phyloP scores from a whole-genome alignment of 148 eudicot species.

The Cornus suecica region DNA sequence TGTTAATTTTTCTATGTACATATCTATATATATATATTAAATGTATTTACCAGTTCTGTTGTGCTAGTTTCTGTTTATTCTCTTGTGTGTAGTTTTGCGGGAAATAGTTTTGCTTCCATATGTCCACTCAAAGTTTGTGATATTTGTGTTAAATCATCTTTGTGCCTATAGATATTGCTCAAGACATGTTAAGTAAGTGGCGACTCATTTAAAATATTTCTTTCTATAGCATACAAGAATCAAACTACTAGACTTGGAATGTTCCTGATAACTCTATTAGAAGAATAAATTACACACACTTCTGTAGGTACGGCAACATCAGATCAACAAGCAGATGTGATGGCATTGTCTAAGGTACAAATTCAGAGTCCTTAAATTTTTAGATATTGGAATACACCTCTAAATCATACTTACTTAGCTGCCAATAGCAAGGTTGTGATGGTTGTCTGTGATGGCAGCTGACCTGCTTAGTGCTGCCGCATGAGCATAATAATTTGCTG shows the following conservation, averaged over 20 bases:
- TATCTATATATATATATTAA: no score
- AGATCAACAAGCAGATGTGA: conserved; percentile 66
- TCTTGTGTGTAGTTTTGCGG: no score
- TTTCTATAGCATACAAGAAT: not conserved
- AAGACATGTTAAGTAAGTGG: not conserved
- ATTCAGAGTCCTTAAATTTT: not conserved
- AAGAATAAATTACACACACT: conserved; percentile 1
- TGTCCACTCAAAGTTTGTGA: no score
- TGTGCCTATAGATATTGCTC: not conserved
- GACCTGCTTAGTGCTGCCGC: conserved; percentile 84
- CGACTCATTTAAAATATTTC: not conserved
- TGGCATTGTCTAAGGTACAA: conserved; percentile 76
- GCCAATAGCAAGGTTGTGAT: conserved; percentile 7
- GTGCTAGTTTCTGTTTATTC: no score
- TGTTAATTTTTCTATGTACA: no score
- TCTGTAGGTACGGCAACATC: conserved; percentile 60
- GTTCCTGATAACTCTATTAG: not conserved
- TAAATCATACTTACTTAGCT: not conserved
- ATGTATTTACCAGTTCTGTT: not conserved
- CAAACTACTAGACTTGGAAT: not conserved
- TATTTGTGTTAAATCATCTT: no score
- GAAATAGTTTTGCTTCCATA: no score
- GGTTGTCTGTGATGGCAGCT: conserved; percentile 54
- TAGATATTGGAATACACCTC: not conserved
- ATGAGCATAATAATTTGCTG: conserved; percentile 56